Conservation (phyloP, 2,329 filamentous ascomycete genomes). For the Fusarium metavorans region DNA sequence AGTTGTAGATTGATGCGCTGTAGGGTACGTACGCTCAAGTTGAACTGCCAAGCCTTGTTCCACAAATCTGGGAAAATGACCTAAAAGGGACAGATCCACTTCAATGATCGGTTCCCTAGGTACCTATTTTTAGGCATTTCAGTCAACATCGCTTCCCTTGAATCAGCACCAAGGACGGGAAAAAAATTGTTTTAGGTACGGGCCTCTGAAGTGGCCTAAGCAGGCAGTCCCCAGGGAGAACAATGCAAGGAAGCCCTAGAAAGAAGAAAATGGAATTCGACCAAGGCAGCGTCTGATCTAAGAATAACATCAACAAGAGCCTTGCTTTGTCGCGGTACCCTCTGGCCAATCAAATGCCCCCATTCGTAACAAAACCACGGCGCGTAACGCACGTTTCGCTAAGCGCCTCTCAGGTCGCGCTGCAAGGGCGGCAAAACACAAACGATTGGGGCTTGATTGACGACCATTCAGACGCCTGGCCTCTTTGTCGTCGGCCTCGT, state of each 20-base stretch:
- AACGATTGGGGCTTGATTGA: slow-evolving; percentile 36
- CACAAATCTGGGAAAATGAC: background rate
- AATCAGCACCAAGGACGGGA: background rate
- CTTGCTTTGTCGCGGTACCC: background rate
- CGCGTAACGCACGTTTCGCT: slow-evolving; percentile 40
- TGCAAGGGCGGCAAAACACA: slow-evolving; percentile 26
- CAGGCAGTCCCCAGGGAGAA: background rate
- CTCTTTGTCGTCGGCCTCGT: slow-evolving; percentile 9
- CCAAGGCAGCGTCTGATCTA: background rate
- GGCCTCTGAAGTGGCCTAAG: background rate
- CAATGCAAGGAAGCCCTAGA: background rate
- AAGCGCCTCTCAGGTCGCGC: slow-evolving; percentile 26
- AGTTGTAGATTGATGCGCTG: background rate
- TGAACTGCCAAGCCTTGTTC: background rate
- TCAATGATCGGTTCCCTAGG: background rate
- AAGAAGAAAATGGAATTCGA: background rate
- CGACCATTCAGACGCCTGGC: slow-evolving; percentile 20
- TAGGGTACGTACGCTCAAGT: background rate
- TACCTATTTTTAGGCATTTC: background rate
- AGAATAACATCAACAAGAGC: background rate
- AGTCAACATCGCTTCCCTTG: background rate
- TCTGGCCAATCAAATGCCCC: background rate
- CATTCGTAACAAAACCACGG: background rate
- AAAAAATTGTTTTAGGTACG: background rate
- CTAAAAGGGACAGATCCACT: background rate